Base-by-base conservation (phyloP, 2,329 filamentous ascomycete species). In the Fusarium denticulatum region DNA sequence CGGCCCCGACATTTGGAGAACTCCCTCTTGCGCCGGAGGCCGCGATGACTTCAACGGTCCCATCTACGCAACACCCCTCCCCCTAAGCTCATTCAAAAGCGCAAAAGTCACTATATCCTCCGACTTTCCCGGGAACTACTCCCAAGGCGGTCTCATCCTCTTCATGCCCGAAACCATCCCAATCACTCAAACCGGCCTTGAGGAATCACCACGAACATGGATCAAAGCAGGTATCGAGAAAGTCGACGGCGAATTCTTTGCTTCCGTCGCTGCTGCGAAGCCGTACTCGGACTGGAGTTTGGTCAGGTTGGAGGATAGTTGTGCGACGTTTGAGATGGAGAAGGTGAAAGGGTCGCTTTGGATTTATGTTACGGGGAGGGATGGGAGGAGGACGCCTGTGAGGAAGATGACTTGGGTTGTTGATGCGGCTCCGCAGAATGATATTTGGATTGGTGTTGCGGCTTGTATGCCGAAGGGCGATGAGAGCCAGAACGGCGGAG, bases 321-420 rank as follows among this genome's bases (percentile, higher is more conserved):
- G 11, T 15, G 61, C 56, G 0, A 62, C 30, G 0, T 62, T 64
- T 22, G 56, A 64, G 43, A 62, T 64, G 61, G 61, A 50, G 15
- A 64, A 64, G 30, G 26, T 20, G 4, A 64, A 62, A 4, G 61
- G 61, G 3, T 64, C 56, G 6, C 46, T 65, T 13, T 65, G 63
- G 63, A 22, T 65, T 0, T 65, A 64, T 16, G 34, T 47, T 8
- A 56, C 40, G 0, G 63, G n/a, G 0, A 18, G 20, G 13, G 28
- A 64, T 28, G 60, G 63, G 14, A 22, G n/a, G 13, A 55, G 60
- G 5, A 65, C 18, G 7, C 46, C 60, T 3, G 42, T 64, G 8
- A 64, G 63, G 6, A 65, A 65, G 5, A 20, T 64, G 47, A 65
- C 63, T 6, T 64, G 63, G 63, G 34, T 65, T 1, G 62, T 65